phyloP scores from a whole-genome alignment of 2,329 filamentous ascomycete genomes.

The Metarhizium sp. region DNA sequence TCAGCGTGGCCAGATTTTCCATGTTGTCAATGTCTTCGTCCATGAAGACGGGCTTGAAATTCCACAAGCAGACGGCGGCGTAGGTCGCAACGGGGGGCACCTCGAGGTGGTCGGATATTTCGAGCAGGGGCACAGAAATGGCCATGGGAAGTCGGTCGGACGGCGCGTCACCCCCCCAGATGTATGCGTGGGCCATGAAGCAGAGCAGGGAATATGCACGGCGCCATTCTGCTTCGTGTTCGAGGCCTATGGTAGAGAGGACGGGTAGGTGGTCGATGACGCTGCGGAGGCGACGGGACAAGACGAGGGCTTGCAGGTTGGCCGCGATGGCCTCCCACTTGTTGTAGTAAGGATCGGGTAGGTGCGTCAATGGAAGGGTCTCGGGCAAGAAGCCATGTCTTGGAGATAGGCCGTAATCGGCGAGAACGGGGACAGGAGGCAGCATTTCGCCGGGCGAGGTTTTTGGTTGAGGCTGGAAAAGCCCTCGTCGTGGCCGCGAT shows the following conservation, averaged over 20 bases:
- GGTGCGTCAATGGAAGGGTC: conserved; percentile 65
- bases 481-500: background rate
- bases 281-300: conserved; percentile 73
- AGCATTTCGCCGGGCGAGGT: conserved; percentile 32
- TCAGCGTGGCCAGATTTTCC: conserved; percentile 78
- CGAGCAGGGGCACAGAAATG: conserved; percentile 73
- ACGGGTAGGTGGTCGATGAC: conserved; percentile 75
- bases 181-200: conserved; percentile 90
- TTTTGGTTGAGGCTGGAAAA: background rate
- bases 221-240: conserved; percentile 83
- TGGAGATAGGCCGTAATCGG: conserved; percentile 72
- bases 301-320: conserved; percentile 78
- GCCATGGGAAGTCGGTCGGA: conserved; percentile 69
- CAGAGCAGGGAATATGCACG: conserved; percentile 83
- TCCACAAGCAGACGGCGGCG: conserved; percentile 87
- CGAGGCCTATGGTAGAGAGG: conserved; percentile 72
- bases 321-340: conserved; percentile 84
- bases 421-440: conserved; percentile 51
- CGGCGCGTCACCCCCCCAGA: conserved; percentile 87
- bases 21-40: conserved; percentile 74
- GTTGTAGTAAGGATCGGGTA: conserved; percentile 87
- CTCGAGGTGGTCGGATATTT: conserved; percentile 69
- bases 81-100: conserved; percentile 91
- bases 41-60: conserved; percentile 85
- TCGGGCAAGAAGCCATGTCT: conserved; percentile 81